Evolutionary conservation across 2,329 filamentous ascomycete genomes (phyloP).

Genomic region (Teratosphaeria destructans): DNA sequence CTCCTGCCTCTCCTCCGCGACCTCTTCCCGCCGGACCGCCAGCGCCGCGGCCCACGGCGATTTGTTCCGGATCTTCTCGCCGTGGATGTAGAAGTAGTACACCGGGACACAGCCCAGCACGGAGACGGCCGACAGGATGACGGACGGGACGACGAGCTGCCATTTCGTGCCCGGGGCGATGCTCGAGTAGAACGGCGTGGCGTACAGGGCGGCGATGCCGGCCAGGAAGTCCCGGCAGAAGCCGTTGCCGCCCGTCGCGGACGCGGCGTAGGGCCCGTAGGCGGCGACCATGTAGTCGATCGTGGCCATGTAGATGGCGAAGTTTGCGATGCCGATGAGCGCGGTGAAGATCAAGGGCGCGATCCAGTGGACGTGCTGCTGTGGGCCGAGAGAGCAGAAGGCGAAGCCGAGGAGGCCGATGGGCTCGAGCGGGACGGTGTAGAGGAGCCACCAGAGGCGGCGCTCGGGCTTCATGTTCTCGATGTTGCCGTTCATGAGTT

Average conservation of each 20-base stretch:
- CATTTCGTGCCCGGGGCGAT: slow-evolving; percentile 16
- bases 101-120: slow-evolving; percentile 44
- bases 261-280: slow-evolving; percentile 62
- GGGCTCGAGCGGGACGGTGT: slow-evolving; percentile 48
- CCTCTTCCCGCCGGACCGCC: background rate
- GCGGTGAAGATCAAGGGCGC: slow-evolving; percentile 54
- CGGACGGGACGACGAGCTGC: slow-evolving; percentile 39
- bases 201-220: slow-evolving; percentile 59
- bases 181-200: slow-evolving; percentile 41
- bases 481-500: slow-evolving; percentile 33
- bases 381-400: slow-evolving; percentile 54
- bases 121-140: slow-evolving; percentile 42
- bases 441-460: slow-evolving; percentile 56
- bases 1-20: background rate
- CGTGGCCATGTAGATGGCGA: slow-evolving; percentile 24
- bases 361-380: slow-evolving; percentile 51
- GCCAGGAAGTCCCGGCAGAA: slow-evolving; percentile 65
- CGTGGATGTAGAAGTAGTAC: slow-evolving; percentile 43
- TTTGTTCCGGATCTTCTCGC: slow-evolving; percentile 4
- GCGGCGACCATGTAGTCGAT: slow-evolving; percentile 58
- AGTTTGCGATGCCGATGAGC: slow-evolving; percentile 61
- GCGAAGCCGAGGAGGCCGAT: slow-evolving; percentile 62
- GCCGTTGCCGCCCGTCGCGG: slow-evolving; percentile 65
- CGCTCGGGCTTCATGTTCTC: slow-evolving; percentile 48
- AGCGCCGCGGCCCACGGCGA: background rate